Percentiles rank a stretch among this genome's conserved stretches.
Evolutionary conservation across 2,329 filamentous ascomycete genomes (phyloP).

Genomic region (Neonectria sp.): DNA sequence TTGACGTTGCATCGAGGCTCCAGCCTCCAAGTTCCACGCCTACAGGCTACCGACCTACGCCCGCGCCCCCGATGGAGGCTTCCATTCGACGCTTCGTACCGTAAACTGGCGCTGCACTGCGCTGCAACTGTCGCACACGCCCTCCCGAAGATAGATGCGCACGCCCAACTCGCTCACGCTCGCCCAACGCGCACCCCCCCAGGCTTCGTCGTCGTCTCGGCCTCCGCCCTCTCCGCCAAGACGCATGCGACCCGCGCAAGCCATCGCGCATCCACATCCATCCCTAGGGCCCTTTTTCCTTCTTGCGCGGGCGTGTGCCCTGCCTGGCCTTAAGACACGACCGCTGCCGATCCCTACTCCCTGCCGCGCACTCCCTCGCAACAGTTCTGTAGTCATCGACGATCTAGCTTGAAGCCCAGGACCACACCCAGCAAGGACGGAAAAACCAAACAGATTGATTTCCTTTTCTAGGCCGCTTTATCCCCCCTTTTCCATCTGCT

Average conservation of each 20-base stretch:
- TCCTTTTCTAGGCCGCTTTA: slow-evolving; percentile 15
- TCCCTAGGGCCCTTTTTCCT: slow-evolving; percentile 17
- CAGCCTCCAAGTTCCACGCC: slow-evolving; percentile 3
- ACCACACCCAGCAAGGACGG: slow-evolving; percentile 6
- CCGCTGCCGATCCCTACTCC: slow-evolving; percentile 25
- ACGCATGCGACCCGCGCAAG: slow-evolving; percentile 26
- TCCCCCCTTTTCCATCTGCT: slow-evolving; percentile 8
- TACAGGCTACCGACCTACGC: slow-evolving; percentile 1
- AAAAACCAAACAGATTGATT: background rate
- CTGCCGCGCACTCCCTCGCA: slow-evolving; percentile 21
- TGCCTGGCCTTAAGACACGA: slow-evolving; percentile 26
- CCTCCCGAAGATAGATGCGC: background rate
- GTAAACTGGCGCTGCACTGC: slow-evolving; percentile 1
- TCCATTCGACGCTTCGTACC: slow-evolving; percentile 1
- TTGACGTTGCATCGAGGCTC: slow-evolving; percentile 41
- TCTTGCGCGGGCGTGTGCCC: slow-evolving; percentile 16
- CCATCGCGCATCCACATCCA: slow-evolving; percentile 16
- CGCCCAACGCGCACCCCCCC: slow-evolving; percentile 7
- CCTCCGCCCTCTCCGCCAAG: slow-evolving; percentile 33
- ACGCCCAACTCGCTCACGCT: background rate
- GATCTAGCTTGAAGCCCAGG: slow-evolving; percentile 14
- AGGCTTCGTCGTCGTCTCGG: slow-evolving; percentile 1
- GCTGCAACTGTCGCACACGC: background rate
- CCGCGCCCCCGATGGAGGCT: slow-evolving; percentile 22
- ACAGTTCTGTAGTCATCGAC: slow-evolving; percentile 22